phyloP scores from a whole-genome alignment of 495 filamentous ascomycete species.

The Hyaloscypha bicolor region DNA sequence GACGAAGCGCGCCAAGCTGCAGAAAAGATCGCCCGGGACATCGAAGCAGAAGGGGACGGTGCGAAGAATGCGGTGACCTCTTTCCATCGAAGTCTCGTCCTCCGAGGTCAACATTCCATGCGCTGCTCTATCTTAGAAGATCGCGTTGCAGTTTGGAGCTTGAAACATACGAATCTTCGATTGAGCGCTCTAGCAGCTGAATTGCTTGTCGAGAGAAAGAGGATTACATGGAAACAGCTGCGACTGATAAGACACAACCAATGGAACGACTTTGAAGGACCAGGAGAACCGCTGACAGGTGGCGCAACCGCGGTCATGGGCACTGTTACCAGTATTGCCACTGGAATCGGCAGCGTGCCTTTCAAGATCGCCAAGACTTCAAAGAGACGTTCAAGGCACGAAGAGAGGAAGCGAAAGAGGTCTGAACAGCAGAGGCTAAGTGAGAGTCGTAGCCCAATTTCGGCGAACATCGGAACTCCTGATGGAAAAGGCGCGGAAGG shows the following conservation, averaged over 20 bases:
- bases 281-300: slow-evolving; percentile 74
- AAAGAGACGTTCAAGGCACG: slow-evolving; percentile 48
- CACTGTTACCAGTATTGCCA: slow-evolving; percentile 53
- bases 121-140: slow-evolving; percentile 67
- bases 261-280: slow-evolving; percentile 81
- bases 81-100: slow-evolving; percentile 66
- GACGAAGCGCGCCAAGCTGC: slow-evolving; percentile 59
- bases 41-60: slow-evolving; percentile 71
- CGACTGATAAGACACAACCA: slow-evolving; percentile 66
- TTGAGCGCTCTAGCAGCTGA: slow-evolving; percentile 70
- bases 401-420: slow-evolving; percentile 42
- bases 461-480: neutral
- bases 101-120: slow-evolving; percentile 61
- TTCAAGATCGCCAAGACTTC: slow-evolving; percentile 55
- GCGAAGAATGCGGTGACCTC: slow-evolving; percentile 69
- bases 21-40: slow-evolving; percentile 59
- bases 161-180: slow-evolving; percentile 57
- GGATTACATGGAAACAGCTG: slow-evolving; percentile 65
- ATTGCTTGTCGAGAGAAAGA: slow-evolving; percentile 57
- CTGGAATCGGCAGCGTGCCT: slow-evolving; percentile 61
- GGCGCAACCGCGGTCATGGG: slow-evolving; percentile 56
- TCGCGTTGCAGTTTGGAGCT: slow-evolving; percentile 67
- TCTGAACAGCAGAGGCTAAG: neutral
- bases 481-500: neutral
- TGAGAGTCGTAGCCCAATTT: neutral